These are phyloP conservation scores for Coemansia sp. DNA, from an alignment of 192 early-diverging fungal genomes.

Conservation along the genomic window DNA sequence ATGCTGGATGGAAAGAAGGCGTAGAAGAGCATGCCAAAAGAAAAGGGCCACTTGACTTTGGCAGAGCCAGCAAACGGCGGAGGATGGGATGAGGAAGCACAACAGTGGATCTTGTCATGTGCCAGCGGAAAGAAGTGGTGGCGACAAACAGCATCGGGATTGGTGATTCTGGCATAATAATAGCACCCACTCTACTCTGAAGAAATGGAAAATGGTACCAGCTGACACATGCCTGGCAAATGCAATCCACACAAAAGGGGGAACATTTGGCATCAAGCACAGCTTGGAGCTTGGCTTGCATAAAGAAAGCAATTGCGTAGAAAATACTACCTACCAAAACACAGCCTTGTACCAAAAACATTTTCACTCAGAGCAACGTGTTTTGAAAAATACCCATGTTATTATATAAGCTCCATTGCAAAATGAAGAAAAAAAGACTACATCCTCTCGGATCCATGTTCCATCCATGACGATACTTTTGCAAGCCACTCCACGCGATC, in stretches of 20 bases:
- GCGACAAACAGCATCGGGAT: neutral
- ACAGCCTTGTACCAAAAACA: too few species aligned
- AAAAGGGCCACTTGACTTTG: too few species aligned
- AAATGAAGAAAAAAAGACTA: constrained; percentile 4
- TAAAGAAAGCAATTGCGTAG: neutral
- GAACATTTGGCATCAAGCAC: too few species aligned
- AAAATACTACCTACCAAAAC: too few species aligned
- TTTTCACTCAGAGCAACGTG: neutral
- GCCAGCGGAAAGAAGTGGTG: neutral
- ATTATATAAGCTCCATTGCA: constrained; percentile 7
- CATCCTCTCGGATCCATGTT: neutral
- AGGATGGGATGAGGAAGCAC: neutral
- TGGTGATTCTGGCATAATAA: neutral
- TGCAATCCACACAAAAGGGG: neutral
- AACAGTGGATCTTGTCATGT: neutral
- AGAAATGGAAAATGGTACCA: neutral
- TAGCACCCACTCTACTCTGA: neutral
- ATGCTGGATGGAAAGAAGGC: too few species aligned
- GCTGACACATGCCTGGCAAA: neutral
- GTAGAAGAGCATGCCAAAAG: too few species aligned
- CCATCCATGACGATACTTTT: neutral
- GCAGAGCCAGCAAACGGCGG: too few species aligned
- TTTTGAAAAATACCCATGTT: constrained; percentile 2
- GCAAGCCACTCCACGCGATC: neutral
- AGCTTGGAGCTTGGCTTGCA: too few species aligned